Percentiles rank a stretch among this genome's conserved stretches.
These are phyloP conservation scores for Podospora tetraspora DNA, from an alignment of 495 filamentous ascomycete genomes.

Conservation along the genomic window DNA sequence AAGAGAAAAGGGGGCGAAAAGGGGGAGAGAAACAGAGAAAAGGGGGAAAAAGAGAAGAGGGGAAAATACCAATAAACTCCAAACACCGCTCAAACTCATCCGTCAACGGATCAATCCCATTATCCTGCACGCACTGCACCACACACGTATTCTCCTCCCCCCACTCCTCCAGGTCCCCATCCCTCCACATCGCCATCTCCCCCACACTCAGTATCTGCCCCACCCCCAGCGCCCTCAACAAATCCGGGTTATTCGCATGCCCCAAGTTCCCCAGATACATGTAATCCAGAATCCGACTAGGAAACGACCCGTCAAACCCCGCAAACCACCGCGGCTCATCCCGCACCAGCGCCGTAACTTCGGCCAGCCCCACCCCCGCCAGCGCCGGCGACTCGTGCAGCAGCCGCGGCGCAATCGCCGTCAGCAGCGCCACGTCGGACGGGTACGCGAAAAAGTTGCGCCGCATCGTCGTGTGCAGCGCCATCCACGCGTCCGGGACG, in stretches of 20 bases:
- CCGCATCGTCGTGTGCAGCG: conserved; percentile 69
- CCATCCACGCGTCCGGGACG: conserved; percentile 78
- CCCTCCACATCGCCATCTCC: conserved; percentile 75
- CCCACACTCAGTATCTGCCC: conserved; percentile 88
- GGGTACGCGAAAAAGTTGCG: conserved; percentile 97
- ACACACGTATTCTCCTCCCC: conserved; percentile 68
- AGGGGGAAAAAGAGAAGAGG: not conserved
- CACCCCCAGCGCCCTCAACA: conserved; percentile 76
- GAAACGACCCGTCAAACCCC: conserved; percentile 83
- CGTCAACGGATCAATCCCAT: conserved; percentile 88
- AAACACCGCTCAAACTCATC: conserved; percentile 83
- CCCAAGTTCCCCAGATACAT: conserved; percentile 13
- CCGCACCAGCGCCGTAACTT: conserved; percentile 41
- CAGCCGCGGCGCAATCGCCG: conserved; percentile 67
- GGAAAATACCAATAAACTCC: conserved; percentile 73
- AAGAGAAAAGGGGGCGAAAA: too few species aligned
- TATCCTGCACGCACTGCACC: conserved; percentile 86
- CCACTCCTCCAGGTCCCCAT: conserved; percentile 61
- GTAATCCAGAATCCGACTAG: conserved; percentile 82
- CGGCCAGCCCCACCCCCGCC: conserved; percentile 31
- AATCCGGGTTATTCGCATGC: conserved; percentile 34
- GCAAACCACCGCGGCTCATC: conserved; percentile 72
- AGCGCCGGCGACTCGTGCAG: conserved; percentile 46
- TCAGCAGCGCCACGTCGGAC: conserved; percentile 76
- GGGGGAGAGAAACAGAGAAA: too few species aligned